Percentiles rank a stretch among this genome's conserved stretches.
These are phyloP conservation scores for Monosporascus sp. DNA, from an alignment of 2,329 filamentous ascomycete species.

Conservation along the genomic window DNA sequence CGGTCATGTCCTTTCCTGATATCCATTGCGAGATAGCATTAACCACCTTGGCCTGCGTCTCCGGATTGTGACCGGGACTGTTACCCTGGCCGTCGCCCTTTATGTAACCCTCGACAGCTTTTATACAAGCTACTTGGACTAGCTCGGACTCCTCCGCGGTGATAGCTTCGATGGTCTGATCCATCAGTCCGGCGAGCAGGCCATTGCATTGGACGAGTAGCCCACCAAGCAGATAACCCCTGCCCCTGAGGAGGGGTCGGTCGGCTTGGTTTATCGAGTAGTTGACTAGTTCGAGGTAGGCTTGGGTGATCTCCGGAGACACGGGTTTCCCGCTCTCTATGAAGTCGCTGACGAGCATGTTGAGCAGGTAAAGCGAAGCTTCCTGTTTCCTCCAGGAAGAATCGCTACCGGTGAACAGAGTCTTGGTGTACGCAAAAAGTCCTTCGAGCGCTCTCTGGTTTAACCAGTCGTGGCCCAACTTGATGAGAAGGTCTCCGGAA, in stretches of 20 bases:
- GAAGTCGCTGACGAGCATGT: conserved; percentile 78
- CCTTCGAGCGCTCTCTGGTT: conserved; percentile 70
- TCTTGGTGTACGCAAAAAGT: conserved; percentile 70
- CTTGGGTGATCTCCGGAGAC: conserved; percentile 61
- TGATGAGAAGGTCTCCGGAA: conserved; percentile 86
- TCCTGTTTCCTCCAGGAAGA: conserved; percentile 63
- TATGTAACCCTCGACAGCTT: conserved; percentile 68
- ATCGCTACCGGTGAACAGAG: conserved; percentile 58
- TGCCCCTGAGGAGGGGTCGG: conserved; percentile 73
- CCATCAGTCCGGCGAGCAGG: conserved; percentile 60
- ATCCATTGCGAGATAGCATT: conserved; percentile 69
- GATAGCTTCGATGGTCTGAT: conserved; percentile 71
- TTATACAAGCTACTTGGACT: conserved; percentile 87
- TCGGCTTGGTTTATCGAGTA: conserved; percentile 65
- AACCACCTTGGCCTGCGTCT: conserved; percentile 45
- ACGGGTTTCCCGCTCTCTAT: conserved; percentile 70
- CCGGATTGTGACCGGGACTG: conserved; percentile 46
- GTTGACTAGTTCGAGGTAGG: conserved; percentile 75
- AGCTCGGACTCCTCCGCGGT: conserved; percentile 74
- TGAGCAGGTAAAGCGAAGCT: conserved; percentile 77
- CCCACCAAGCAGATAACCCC: conserved; percentile 83
- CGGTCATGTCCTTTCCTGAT: conserved; percentile 70
- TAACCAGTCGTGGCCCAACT: conserved; percentile 80
- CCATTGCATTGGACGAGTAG: conserved; percentile 66
- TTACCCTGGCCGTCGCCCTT: conserved; percentile 36